Conservation (phyloP, 1,284 basidiomycete species). For the Sanghuangporus baumii region DNA sequence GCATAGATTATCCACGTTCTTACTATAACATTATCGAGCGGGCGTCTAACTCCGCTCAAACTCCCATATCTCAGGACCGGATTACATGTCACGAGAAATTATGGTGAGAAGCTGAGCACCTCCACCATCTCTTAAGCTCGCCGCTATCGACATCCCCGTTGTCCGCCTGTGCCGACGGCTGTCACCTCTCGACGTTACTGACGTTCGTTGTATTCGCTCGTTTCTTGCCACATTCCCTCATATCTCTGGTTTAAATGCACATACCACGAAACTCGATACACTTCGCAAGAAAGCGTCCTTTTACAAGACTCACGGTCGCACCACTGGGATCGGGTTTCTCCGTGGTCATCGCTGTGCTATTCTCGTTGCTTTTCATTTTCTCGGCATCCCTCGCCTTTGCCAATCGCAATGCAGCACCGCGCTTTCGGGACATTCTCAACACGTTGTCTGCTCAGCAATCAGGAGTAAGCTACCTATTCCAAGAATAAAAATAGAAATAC, state of each 20-base stretch:
- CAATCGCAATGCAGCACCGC: constrained; percentile 36
- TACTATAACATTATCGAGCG: not conserved
- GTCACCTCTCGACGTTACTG: not conserved
- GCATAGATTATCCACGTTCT: too few species aligned
- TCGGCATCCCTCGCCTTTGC: constrained; percentile 45
- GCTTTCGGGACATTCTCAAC: constrained; percentile 39
- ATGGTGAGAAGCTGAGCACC: too few species aligned
- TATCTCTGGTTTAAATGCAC: not conserved
- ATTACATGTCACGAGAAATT: not conserved
- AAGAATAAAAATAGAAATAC: not conserved
- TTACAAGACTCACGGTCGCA: constrained; percentile 21
- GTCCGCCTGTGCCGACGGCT: not conserved
- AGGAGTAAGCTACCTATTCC: not conserved
- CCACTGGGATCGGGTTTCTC: constrained; percentile 37
- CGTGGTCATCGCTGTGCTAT: constrained; percentile 32
- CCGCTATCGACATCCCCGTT: not conserved
- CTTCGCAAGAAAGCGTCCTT: not conserved
- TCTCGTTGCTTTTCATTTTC: constrained; percentile 44
- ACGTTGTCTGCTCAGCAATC: not conserved
- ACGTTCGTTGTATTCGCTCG: not conserved
- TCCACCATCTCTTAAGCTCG: not conserved
- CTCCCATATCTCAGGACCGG: not conserved
- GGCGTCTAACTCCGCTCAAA: not conserved
- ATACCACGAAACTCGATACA: not conserved
- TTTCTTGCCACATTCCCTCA: not conserved